Conservation (phyloP, 2,329 filamentous ascomycete genomes). For the Magnaporthales sp. region DNA sequence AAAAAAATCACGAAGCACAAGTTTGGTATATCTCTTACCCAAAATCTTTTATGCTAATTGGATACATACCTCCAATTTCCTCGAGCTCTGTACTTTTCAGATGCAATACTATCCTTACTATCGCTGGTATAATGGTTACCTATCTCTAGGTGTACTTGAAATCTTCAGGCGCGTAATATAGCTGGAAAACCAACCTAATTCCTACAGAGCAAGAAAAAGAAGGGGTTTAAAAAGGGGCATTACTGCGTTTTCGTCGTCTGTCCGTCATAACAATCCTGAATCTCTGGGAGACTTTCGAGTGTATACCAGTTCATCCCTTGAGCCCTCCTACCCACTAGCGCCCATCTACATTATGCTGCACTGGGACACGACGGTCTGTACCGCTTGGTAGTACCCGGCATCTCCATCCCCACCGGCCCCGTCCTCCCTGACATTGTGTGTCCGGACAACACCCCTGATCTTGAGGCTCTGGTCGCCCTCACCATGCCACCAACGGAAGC, state of each 20-base stretch:
- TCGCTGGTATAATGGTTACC: neutral
- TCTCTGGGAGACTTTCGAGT: neutral
- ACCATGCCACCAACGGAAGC: slow-evolving; percentile 86
- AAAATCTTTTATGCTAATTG: neutral
- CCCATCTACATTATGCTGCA: slow-evolving; percentile 43
- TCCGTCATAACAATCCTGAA: neutral
- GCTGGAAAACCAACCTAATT: neutral
- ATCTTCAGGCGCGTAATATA: neutral
- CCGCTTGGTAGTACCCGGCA: slow-evolving; percentile 67
- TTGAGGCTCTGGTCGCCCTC: slow-evolving; percentile 75
- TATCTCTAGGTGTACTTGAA: neutral
- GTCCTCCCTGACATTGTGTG: slow-evolving; percentile 40
- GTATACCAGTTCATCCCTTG: neutral
- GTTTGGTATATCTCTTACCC: neutral
- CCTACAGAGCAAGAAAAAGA: neutral
- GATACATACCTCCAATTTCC: neutral
- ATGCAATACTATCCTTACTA: neutral
- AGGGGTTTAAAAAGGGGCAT: neutral
- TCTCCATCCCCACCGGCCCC: slow-evolving; percentile 52
- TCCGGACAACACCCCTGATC: slow-evolving; percentile 65
- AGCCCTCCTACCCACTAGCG: neutral
- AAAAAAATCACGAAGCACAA: neutral
- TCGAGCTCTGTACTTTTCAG: neutral
- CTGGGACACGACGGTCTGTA: slow-evolving; percentile 29
- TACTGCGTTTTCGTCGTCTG: neutral